Conservation (phyloP, 768 basidiomycete species). For the Mrakia frigida region DNA sequence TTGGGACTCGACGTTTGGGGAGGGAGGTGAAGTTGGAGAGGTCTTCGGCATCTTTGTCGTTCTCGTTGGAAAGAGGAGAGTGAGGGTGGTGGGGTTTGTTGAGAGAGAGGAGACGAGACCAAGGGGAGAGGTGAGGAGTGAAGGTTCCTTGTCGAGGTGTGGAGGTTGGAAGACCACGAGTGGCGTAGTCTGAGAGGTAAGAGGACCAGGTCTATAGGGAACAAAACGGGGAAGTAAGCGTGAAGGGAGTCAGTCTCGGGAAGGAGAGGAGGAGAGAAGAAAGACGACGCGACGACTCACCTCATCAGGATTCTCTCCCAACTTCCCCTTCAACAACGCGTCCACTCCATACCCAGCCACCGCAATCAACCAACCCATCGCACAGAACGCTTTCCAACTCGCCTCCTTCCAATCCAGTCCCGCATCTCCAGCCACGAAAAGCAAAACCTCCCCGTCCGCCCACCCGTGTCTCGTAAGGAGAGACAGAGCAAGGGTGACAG, state of each 20-base stretch:
- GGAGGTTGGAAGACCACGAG: background rate
- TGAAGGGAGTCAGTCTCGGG: background rate
- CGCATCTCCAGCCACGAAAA: background rate
- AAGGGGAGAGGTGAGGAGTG: conserved; percentile 1
- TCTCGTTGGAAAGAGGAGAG: background rate
- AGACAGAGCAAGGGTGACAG: background rate
- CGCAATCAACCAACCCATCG: conserved; percentile 2
- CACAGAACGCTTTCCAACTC: background rate
- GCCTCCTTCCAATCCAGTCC: background rate
- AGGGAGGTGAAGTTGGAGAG: background rate
- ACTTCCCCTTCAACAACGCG: background rate
- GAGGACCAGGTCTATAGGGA: background rate
- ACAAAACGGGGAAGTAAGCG: background rate
- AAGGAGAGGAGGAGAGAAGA: background rate
- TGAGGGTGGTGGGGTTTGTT: background rate
- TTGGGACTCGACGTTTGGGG: background rate
- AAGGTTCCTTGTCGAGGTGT: conserved; percentile 6
- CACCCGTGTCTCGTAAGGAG: background rate
- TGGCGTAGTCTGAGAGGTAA: background rate
- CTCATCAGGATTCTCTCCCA: conserved; percentile 6
- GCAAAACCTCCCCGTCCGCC: background rate
- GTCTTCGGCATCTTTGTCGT: background rate
- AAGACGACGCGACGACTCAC: background rate
- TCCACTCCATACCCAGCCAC: background rate
- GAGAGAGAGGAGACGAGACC: background rate